Evolutionary conservation across 1,284 basidiomycete genomes (phyloP), one percentile per base, ranked within the genome.

Genomic region (Cryptococcus sp.): DNA sequence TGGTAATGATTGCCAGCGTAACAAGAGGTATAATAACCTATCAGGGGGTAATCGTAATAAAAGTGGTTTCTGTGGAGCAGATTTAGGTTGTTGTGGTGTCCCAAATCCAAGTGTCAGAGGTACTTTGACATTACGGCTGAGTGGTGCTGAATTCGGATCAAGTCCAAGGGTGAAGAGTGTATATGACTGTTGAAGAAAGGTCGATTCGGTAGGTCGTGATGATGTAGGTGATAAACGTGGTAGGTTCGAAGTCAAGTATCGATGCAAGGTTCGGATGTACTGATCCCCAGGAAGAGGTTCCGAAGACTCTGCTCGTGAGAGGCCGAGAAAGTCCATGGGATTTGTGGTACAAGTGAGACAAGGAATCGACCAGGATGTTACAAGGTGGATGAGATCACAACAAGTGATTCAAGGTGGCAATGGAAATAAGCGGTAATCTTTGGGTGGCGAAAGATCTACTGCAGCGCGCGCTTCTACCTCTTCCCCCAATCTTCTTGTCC

Each of bases 141-240:
- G 57, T 5, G 73, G 73, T 2, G 68, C 67, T 0, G 71, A 73
- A 30, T 56, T 63, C 0, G 76, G 74, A 55, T 76, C 76, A 2
- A 77, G 55, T 4, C 76, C 76, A 5, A 77, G 67, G 0, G 76
- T 77, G 41, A 76, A 62, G 23, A 77, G 58, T 0, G 76, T 77
- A 49, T 76, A 77, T 1, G 64, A 62, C 57, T 77, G 76, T 49
- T 68, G 65, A 3, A 74, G 48, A 49, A 68, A 49, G 2, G 65
- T 54, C n/a, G 65, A 60, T 30, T 49, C 54, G 33, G 61, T 44
- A 15, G 57, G 50, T 41, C 53, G 33, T 30, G 46, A 44, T 1
- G 58, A 52, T 0, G 66, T 53, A 2, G 70, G 70, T 0, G 76
- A 65, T 15, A 77, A 64, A 3, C 73, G 69, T 10, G 66, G 14